Conservation (phyloP, 441 rosid genomes). For the Rhodomyrtus psidioides region DNA sequence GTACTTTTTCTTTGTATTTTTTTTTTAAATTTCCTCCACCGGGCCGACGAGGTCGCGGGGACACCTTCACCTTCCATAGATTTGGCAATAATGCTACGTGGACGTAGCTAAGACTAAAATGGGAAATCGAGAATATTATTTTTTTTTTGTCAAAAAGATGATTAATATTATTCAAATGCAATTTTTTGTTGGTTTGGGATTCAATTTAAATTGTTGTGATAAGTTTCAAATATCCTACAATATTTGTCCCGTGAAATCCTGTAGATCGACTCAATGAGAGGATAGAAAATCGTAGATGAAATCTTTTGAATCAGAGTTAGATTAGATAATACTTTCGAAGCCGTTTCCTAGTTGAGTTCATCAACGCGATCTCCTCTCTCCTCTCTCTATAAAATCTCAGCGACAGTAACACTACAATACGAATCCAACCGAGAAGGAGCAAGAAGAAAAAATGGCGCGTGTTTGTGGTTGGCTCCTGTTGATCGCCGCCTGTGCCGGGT, state of each 20-base stretch:
- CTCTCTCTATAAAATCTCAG: not conserved
- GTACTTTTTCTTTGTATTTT: not conserved
- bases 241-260: not conserved
- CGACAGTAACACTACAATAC: no score
- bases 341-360: not conserved
- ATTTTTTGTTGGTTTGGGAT: not conserved
- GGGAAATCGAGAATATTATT: not conserved
- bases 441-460: no score
- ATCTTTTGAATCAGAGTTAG: not conserved
- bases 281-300: not conserved
- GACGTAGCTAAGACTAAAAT: not conserved
- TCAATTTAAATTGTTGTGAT: not conserved
- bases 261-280: not conserved
- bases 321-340: not conserved
- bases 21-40: fast-evolving
- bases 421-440: no score
- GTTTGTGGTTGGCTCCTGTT: no score
- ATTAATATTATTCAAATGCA: not conserved
- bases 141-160: no score
- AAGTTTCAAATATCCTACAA: not conserved
- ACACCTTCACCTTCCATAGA: not conserved
- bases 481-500: no score
- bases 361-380: not conserved
- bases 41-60: fast-evolving
- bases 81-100: not conserved